Percentiles rank a stretch among this genome's conserved stretches.
Evolutionary conservation across 805 yeast species (phyloP).

Genomic region (Candida peoriensis): DNA sequence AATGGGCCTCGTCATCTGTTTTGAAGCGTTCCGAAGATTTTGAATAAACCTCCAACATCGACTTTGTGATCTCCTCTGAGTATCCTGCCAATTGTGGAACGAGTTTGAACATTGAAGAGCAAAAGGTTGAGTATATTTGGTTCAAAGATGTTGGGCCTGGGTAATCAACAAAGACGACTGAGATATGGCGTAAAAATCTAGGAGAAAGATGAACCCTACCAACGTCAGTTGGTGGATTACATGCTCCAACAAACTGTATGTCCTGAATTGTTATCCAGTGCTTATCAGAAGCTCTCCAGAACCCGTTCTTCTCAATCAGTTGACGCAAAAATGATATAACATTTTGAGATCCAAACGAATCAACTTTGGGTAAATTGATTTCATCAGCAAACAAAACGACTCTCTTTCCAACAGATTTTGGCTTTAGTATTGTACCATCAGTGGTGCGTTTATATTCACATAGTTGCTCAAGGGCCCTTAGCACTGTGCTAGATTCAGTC

Average conservation of each 20-base stretch:
- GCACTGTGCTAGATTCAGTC: conserved; percentile 55
- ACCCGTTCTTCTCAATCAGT: conserved; percentile 67
- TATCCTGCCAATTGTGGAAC: conserved; percentile 59
- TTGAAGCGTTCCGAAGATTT: conserved; percentile 38
- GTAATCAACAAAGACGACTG: conserved; percentile 70
- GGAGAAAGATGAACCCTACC: conserved; percentile 58
- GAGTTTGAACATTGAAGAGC: conserved; percentile 48
- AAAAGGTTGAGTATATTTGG: conserved; percentile 64
- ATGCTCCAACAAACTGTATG: conserved; percentile 89
- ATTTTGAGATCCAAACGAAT: conserved; percentile 67
- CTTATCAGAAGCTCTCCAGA: conserved; percentile 58
- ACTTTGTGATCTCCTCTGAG: conserved; percentile 44
- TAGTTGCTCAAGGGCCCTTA: conserved; percentile 65
- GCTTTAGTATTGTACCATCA: conserved; percentile 50
- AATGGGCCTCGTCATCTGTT: conserved; percentile 43
- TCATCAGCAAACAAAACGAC: conserved; percentile 89
- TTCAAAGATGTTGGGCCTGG: conserved; percentile 60
- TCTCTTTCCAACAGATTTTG: conserved; percentile 59
- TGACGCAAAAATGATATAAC: conserved; percentile 72
- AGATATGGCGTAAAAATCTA: conserved; percentile 63
- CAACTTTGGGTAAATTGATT: conserved; percentile 73
- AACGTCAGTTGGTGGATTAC: conserved; percentile 81
- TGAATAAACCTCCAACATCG: conserved; percentile 63
- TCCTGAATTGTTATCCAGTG: conserved; percentile 63
- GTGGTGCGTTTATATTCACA: conserved; percentile 55